These are phyloP conservation scores for Melanogaster broomeanus DNA, from an alignment of 768 basidiomycete species.

Conservation along the genomic window DNA sequence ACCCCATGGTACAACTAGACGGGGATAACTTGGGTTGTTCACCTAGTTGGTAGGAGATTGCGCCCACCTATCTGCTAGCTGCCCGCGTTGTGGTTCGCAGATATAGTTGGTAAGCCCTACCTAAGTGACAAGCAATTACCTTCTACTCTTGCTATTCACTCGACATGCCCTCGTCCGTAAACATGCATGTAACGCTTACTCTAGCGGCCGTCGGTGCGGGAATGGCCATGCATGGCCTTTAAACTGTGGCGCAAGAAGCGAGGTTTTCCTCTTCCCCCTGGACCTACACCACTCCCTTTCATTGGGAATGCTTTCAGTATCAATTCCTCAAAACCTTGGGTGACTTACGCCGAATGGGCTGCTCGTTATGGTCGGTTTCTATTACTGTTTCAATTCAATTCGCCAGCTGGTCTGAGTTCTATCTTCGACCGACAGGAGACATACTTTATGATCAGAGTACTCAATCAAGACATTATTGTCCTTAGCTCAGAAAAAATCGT, in stretches of 20 bases:
- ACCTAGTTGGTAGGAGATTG: too few relatives aligned
- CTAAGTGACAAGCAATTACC: too few relatives aligned
- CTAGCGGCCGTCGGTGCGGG: neutral
- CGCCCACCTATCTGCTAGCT: too few relatives aligned
- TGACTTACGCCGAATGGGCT: conserved; percentile 20
- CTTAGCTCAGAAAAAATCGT: conserved; percentile 27
- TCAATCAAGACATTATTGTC: conserved; percentile 24
- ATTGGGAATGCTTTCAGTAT: conserved; percentile 19
- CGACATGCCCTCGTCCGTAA: neutral
- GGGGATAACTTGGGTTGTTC: too few relatives aligned
- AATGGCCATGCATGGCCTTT: neutral
- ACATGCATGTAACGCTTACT: neutral
- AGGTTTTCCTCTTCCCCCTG: conserved; percentile 14
- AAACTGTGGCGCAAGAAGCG: neutral
- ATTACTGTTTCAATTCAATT: neutral
- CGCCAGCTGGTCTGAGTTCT: neutral
- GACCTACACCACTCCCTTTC: conserved; percentile 16
- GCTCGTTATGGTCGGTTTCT: conserved; percentile 17
- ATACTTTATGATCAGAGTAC: conserved; percentile 21
- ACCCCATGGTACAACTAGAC: too few relatives aligned
- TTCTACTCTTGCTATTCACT: neutral
- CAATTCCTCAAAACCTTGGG: conserved; percentile 17
- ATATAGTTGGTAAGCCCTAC: too few relatives aligned
- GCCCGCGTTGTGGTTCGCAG: too few relatives aligned
- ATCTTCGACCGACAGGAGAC: conserved; percentile 10